phyloP scores from a whole-genome alignment of 2,329 filamentous ascomycete genomes.

The Fusarium compactum region DNA sequence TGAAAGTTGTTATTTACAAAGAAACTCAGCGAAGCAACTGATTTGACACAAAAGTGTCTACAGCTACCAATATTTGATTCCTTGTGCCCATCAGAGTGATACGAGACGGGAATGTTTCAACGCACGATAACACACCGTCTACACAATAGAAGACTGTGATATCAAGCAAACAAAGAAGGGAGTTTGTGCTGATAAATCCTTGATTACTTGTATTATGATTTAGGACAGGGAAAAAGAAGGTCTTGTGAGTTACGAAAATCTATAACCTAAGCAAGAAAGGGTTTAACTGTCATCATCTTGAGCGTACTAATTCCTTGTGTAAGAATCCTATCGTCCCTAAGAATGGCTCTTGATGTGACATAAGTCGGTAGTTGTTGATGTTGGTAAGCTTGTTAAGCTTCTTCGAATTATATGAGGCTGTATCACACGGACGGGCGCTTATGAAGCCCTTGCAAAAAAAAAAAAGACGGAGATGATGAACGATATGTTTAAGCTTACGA shows the following conservation, averaged over 20 bases:
- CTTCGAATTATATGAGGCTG: not conserved
- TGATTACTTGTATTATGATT: fast-evolving
- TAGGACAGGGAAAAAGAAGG: not conserved
- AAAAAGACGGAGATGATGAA: fast-evolving
- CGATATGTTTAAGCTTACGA: too few species aligned
- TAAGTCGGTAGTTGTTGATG: not conserved
- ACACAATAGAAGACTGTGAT: too few species aligned
- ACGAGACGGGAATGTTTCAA: not conserved
- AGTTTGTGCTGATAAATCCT: too few species aligned
- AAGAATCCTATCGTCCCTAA: not conserved
- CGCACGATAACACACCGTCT: too few species aligned
- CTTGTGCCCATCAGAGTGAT: not conserved
- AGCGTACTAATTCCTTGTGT: not conserved
- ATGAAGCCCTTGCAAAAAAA: not conserved
- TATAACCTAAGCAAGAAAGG: fast-evolving
- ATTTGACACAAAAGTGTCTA: not conserved
- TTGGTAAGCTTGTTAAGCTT: not conserved
- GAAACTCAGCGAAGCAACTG: not conserved
- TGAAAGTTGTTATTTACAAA: not conserved
- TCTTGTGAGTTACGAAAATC: not conserved
- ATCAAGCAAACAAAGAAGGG: too few species aligned
- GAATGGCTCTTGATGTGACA: not conserved
- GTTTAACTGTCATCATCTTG: fast-evolving
- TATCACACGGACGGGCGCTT: fast-evolving
- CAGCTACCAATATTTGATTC: not conserved